A percentile compares a stretch with the other conserved stretches of the same genome.
These are phyloP conservation scores for Kwoniella mangroviensis DNA, from an alignment of 768 basidiomycete genomes.

Conservation along the genomic window DNA sequence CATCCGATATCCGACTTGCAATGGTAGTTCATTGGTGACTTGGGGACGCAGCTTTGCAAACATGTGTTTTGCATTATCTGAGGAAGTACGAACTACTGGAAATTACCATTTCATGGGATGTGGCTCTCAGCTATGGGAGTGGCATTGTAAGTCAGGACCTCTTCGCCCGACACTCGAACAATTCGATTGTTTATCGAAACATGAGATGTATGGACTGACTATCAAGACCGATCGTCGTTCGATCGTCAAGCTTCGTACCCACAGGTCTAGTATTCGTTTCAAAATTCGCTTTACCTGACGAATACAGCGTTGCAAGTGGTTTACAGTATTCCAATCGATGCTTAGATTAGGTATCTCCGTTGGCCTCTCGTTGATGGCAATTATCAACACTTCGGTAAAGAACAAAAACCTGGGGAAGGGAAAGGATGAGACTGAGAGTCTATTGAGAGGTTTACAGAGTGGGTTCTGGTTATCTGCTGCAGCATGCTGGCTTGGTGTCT, in stretches of 20 bases:
- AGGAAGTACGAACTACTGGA: slow-evolving; percentile 43
- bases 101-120: slow-evolving; percentile 29
- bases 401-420: slow-evolving; percentile 25
- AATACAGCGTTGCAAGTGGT: slow-evolving; percentile 46
- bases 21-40: neutral
- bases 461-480: slow-evolving; percentile 51
- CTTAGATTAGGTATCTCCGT: slow-evolving; percentile 46
- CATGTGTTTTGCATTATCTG: slow-evolving; percentile 39
- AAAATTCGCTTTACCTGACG: slow-evolving; percentile 37
- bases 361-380: slow-evolving; percentile 46
- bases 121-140: slow-evolving; percentile 43
- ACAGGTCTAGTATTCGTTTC: slow-evolving; percentile 48
- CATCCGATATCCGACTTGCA: too few species aligned
- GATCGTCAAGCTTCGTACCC: slow-evolving; percentile 41
- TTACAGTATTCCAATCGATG: slow-evolving; percentile 50
- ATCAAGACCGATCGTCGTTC: neutral
- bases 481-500: slow-evolving; percentile 31
- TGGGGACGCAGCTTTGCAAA: slow-evolving; percentile 28
- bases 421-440: slow-evolving; percentile 1
- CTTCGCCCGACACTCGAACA: slow-evolving; percentile 12
- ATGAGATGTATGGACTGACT: too few species aligned
- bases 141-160: slow-evolving; percentile 40
- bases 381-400: slow-evolving; percentile 31
- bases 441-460: slow-evolving; percentile 41
- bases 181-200: neutral